Evolutionary conservation across 2,329 filamentous ascomycete species (phyloP), one percentile per base, ranked within the genome.

Genomic region (Emmonsiellopsis sp.): DNA sequence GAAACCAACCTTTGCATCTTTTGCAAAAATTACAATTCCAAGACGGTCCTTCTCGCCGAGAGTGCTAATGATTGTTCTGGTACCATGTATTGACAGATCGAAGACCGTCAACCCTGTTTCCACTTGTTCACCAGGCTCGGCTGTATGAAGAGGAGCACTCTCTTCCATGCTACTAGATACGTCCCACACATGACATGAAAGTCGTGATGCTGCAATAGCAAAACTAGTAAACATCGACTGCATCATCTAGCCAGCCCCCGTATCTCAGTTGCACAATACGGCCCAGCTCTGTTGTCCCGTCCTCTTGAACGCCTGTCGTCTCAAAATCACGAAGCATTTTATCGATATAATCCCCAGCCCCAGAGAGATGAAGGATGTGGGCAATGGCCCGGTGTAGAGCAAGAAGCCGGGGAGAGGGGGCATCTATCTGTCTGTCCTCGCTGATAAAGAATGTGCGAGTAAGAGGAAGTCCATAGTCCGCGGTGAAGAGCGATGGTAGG

Each of bases 1-100:
- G 48, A 20, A 37, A 30, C 42, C 15, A 55, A 68, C 72, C 45
- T 64, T 67, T 7, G 74, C 73, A 2, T 64, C 59, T 9, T 60
- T 65, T 2, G 71, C 68, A 56, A 83, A 84, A 0, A 77, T 79
- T 2, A 84, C 78, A 34, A 85, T 79, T 4, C 78, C 80, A 0
- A 84, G 65, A 4, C 80, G 70, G 59, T 85, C 81, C 0, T 64
- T 58, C n/a, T 76, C 71, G 32, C 77, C 70, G 56, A 84, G 67
- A 0, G 79, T 81, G 59, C 80, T 76, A 8, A 83, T 60, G 15
- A 84, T 81, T 7, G 80, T 82, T 6, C 73, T 71, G 1, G 79
- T 77, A 1, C 81, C 79, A 59, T 84, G 80, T 60, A 83, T 83
- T 42, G 77, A 76, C 20, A 84, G 71, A 58, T 84, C 82, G 20